These are phyloP conservation scores for Quercus gilva DNA, from an alignment of 306 rosid species.

Conservation along the genomic window DNA sequence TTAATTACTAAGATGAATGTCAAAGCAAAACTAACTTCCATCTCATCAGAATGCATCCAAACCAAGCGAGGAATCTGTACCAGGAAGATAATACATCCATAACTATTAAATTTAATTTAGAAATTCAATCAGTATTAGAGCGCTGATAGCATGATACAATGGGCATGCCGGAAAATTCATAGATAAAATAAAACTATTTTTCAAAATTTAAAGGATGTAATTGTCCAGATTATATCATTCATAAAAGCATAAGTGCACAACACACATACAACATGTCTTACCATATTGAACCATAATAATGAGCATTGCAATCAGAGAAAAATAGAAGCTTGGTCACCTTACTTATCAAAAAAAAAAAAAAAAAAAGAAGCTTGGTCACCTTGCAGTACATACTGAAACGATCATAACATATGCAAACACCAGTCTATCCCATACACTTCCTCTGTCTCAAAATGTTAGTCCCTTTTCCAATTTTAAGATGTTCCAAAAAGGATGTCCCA, in stretches of 20 bases:
- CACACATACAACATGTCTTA: background rate
- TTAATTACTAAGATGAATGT: background rate
- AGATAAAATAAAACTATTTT: background rate
- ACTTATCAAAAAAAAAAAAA: too few relatives aligned
- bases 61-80: conserved; percentile 95
- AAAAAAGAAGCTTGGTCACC: background rate
- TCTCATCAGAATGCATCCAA: conserved; percentile 93
- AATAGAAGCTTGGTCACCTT: background rate
- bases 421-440: too few relatives aligned
- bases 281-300: background rate
- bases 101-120: conserved; percentile 14
- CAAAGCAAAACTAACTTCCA: conserved; percentile 68
- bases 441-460: too few relatives aligned
- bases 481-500: too few relatives aligned
- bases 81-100: conserved; percentile 13
- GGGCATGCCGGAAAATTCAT: background rate
- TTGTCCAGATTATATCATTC: background rate
- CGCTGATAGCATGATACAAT: background rate
- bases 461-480: too few relatives aligned
- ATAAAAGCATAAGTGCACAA: conserved; percentile 3
- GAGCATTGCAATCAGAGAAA: background rate
- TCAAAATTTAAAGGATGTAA: background rate
- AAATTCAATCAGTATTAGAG: background rate
- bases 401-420: background rate
- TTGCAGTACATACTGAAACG: background rate